These are phyloP conservation scores for Rhizopus arrhizus DNA, from an alignment of 371 early-diverging fungal species.

Conservation along the genomic window DNA sequence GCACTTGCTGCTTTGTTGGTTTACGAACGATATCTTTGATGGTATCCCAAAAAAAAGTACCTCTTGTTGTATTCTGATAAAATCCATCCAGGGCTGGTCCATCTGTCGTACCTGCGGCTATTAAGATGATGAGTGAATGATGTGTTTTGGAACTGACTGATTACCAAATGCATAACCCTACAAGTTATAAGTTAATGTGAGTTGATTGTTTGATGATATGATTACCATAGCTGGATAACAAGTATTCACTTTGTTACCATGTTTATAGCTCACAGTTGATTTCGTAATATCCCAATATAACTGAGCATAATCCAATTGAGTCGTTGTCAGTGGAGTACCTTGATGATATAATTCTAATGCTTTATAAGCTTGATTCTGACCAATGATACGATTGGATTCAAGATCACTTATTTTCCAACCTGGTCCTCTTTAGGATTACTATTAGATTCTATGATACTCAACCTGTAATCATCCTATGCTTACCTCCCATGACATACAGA, in stretches of 20 bases:
- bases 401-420: constrained; percentile 40
- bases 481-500: constrained; percentile 48
- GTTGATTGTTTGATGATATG: no score
- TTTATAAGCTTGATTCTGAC: constrained; percentile 45
- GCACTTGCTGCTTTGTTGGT: constrained; percentile 41
- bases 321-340: not conserved
- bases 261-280: constrained; percentile 21
- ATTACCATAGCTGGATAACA: constrained; percentile 53
- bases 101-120: constrained; percentile 72
- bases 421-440: constrained; percentile 42
- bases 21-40: constrained; percentile 40
- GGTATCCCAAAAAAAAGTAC: constrained; percentile 49
- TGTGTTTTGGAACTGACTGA: no score
- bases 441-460: no score
- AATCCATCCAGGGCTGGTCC: constrained; percentile 44
- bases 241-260: constrained; percentile 25
- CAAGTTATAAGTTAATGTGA: not conserved
- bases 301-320: constrained; percentile 41
- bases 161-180: constrained; percentile 44
- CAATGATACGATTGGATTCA: constrained; percentile 63
- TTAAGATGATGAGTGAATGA: not conserved
- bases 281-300: constrained; percentile 53
- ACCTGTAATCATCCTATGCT: not conserved
- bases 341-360: constrained; percentile 36
- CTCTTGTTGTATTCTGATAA: constrained; percentile 45